These are phyloP conservation scores for Pyrenopolyporus hunteri DNA, from an alignment of 495 filamentous ascomycete genomes.

Conservation along the genomic window DNA sequence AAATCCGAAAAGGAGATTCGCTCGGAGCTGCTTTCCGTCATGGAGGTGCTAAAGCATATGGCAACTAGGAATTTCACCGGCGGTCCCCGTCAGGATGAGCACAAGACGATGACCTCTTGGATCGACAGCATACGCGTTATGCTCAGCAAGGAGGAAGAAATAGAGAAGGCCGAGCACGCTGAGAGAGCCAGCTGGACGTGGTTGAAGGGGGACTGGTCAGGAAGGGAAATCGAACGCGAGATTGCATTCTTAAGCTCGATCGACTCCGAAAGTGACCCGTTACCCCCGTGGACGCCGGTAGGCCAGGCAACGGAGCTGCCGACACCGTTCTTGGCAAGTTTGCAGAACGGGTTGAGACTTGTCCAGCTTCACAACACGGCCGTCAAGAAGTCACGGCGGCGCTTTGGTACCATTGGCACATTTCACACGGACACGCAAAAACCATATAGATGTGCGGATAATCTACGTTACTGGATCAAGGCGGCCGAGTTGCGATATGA, in stretches of 20 bases:
- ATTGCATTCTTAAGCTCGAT: slow-evolving; percentile 77
- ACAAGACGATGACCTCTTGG: slow-evolving; percentile 74
- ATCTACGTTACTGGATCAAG: slow-evolving; percentile 94
- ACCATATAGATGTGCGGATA: slow-evolving; percentile 92
- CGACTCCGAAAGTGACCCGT: slow-evolving; percentile 50
- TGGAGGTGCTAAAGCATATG: slow-evolving; percentile 90
- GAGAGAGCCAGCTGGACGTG: slow-evolving; percentile 80
- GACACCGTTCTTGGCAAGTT: slow-evolving; percentile 72
- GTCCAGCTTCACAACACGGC: slow-evolving; percentile 88
- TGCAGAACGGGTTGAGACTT: slow-evolving; percentile 80
- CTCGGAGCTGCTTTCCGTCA: slow-evolving; percentile 76
- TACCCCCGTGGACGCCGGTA: slow-evolving; percentile 75
- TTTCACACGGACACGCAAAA: slow-evolving; percentile 91
- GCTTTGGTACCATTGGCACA: slow-evolving; percentile 87
- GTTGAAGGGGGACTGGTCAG: slow-evolving; percentile 80
- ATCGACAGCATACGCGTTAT: slow-evolving; percentile 75
- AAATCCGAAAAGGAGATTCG: slow-evolving; percentile 82
- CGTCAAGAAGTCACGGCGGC: slow-evolving; percentile 79
- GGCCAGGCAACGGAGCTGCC: slow-evolving; percentile 63
- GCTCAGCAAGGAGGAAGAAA: slow-evolving; percentile 72
- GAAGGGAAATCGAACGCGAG: slow-evolving; percentile 77
- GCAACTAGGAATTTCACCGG: slow-evolving; percentile 85
- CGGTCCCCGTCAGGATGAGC: slow-evolving; percentile 78
- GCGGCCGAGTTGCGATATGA: slow-evolving; percentile 96
- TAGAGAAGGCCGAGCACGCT: slow-evolving; percentile 73